Conservation (phyloP, 2,329 filamentous ascomycete species). For the Blastomyces gilchristii region DNA sequence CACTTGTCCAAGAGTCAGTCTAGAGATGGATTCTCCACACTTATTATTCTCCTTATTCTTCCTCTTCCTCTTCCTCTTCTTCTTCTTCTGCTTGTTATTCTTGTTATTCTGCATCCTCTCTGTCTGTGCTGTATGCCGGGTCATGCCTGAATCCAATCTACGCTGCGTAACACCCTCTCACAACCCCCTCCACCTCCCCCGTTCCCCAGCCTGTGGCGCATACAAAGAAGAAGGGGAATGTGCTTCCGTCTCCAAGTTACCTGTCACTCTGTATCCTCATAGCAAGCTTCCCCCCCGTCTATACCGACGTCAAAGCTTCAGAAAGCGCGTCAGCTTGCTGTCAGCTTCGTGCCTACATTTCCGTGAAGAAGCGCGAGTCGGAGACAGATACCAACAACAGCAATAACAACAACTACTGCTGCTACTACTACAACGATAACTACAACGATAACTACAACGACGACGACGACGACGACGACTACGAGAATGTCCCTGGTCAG, state of each 20-base stretch:
- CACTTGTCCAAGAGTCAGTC: too few species aligned
- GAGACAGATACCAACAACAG: too few species aligned
- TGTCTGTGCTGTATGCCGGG: background rate
- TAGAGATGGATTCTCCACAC: too few species aligned
- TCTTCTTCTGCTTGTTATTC: too few species aligned
- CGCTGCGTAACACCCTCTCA: background rate
- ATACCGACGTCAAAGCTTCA: background rate
- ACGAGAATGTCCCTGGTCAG: background rate
- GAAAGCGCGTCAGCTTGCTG: background rate
- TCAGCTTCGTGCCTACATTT: background rate
- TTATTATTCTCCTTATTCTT: too few species aligned
- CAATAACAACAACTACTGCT: too few species aligned
- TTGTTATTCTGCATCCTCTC: background rate
- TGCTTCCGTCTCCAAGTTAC: background rate
- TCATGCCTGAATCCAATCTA: background rate
- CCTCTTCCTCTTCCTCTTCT: too few species aligned
- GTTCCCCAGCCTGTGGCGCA: background rate
- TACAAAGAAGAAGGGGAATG: background rate
- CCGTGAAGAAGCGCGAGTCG: background rate
- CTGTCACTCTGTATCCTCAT: background rate
- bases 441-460: too few species aligned
- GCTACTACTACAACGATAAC: too few species aligned
- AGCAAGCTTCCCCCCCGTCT: background rate
- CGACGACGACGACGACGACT: background rate
- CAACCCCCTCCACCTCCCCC: background rate